phyloP scores from a whole-genome alignment of 1,284 basidiomycete species.

The Ganoderma meredithae region DNA sequence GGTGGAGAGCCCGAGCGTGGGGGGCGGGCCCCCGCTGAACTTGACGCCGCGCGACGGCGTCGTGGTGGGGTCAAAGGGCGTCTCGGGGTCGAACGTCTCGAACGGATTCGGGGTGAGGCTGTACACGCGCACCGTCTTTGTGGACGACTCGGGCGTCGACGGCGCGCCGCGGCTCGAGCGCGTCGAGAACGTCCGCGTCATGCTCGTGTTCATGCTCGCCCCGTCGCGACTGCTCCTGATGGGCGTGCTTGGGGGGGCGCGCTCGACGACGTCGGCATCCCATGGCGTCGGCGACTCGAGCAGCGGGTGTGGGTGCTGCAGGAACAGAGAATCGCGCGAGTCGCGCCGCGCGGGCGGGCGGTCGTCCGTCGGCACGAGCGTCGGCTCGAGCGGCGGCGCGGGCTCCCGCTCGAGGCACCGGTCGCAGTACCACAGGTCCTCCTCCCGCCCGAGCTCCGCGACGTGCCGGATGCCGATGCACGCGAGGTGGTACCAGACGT shows the following conservation, averaged over 20 bases:
- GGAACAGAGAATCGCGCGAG: constrained; percentile 61
- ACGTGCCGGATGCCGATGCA: constrained; percentile 74
- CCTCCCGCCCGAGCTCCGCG: constrained; percentile 71
- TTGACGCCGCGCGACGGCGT: constrained; percentile 76
- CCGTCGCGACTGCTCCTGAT: constrained; percentile 40
- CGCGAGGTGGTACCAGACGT: constrained; percentile 78
- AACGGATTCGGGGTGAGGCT: constrained; percentile 51
- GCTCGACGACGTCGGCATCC: constrained; percentile 38
- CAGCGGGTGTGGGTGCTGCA: constrained; percentile 50
- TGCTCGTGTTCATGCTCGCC: constrained; percentile 14
- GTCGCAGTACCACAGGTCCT: constrained; percentile 78
- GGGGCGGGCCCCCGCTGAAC: constrained; percentile 53
- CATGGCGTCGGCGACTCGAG: constrained; percentile 61
- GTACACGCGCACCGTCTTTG: constrained; percentile 54
- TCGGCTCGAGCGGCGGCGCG: constrained; percentile 59
- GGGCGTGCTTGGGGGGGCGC: constrained; percentile 52
- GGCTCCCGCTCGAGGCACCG: constrained; percentile 51
- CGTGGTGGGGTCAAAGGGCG: constrained; percentile 74
- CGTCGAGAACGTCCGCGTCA: constrained; percentile 47
- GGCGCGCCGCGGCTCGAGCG: constrained; percentile 51
- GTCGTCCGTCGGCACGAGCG: constrained; percentile 68
- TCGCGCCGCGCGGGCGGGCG: constrained; percentile 38
- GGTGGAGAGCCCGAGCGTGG: constrained; percentile 50
- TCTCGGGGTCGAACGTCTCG: constrained; percentile 50
- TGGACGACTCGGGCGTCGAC: constrained; percentile 56